Percentiles rank a stretch among this genome's conserved stretches.
phyloP scores from a whole-genome alignment of 78 protist genomes.

The Dictyostelium brefeldianum region DNA sequence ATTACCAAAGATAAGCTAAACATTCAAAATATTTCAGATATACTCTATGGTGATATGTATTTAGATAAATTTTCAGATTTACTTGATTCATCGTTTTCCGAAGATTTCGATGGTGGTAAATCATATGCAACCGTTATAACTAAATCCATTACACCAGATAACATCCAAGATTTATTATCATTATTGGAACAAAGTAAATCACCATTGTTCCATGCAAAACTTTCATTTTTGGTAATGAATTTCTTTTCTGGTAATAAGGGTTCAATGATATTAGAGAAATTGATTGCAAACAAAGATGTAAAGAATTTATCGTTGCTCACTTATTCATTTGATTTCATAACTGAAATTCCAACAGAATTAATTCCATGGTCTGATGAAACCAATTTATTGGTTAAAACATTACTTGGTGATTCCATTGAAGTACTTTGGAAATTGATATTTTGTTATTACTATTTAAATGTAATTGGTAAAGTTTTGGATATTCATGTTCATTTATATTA shows the following conservation, averaged over 20 bases:
- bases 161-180: slow-evolving; percentile 15
- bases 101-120: slow-evolving; percentile 72
- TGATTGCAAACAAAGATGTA: slow-evolving; percentile 46
- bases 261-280: slow-evolving; percentile 21
- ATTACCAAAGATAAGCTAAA: slow-evolving; percentile 31
- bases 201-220: slow-evolving; percentile 63
- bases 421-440: slow-evolving; percentile 23
- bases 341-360: slow-evolving; percentile 35
- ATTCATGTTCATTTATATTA: slow-evolving; percentile 73
- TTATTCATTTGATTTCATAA: slow-evolving; percentile 33
- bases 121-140: slow-evolving; percentile 56
- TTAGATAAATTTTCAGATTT: slow-evolving; percentile 65
- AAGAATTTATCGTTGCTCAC: slow-evolving; percentile 36
- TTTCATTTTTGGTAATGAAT: slow-evolving; percentile 17
- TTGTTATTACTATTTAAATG: slow-evolving; percentile 37
- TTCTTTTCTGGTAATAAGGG: slow-evolving; percentile 61
- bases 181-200: slow-evolving; percentile 16
- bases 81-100: slow-evolving; percentile 25
- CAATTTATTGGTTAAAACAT: not conserved
- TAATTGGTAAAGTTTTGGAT: slow-evolving; percentile 67
- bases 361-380: slow-evolving; percentile 69
- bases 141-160: slow-evolving; percentile 35
- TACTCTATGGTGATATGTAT: slow-evolving; percentile 70
- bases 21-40: slow-evolving; percentile 50
- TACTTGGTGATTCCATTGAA: slow-evolving; percentile 47